Evolutionary conservation across 192 early-diverging fungal species (phyloP), one percentile per base, ranked within the genome.

Genomic region (Coemansia sp.): DNA sequence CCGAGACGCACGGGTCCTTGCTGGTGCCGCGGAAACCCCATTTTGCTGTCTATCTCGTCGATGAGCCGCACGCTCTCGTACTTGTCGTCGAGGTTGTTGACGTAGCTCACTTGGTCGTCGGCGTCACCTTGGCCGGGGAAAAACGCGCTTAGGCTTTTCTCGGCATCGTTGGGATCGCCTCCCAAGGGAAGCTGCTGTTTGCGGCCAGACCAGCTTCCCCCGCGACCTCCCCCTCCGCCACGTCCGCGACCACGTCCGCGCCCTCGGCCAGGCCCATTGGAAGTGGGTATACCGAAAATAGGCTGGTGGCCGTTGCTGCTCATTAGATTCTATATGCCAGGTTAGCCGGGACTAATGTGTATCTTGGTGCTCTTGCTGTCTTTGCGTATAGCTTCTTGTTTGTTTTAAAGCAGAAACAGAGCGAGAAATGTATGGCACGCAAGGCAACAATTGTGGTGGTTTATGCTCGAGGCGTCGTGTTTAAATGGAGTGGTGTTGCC

Each of bases 1-100:
- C 97, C 97, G 3, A 87, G 53, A 15, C 81, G 78, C 34, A 77
- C 69, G 9, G 86, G 83, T 9, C 88, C 88, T 46, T 88, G 82
- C 24, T 87, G 80, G 56, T 86, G 86, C 58, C 81, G 72, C 11
- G 64, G 46, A 41, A 87, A 90, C 25, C 86, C 86, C 20, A 90
- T 68, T 42, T 71, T 73, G 9, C 56, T 65, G 46, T 87, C 84
- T 43, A 89, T 58, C 43, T 70, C 62, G 58, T 76, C 72, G 36
- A 25, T 53, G 7, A 24, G 36, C 14, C 50, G 55, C 20, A 60
- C 72, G 19, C 52, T 46, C 25, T 76, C 72, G 47, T 53, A 48
- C 17, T 30, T 44, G 36, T 29, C 23, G 33, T 64, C 68, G 9
- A 60, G 41, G 57, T 58, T 59, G 33, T 46, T 59, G 14, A 55